Base-by-base conservation (phyloP, 148 eudicot species). In the Diospyros lotus region DNA sequence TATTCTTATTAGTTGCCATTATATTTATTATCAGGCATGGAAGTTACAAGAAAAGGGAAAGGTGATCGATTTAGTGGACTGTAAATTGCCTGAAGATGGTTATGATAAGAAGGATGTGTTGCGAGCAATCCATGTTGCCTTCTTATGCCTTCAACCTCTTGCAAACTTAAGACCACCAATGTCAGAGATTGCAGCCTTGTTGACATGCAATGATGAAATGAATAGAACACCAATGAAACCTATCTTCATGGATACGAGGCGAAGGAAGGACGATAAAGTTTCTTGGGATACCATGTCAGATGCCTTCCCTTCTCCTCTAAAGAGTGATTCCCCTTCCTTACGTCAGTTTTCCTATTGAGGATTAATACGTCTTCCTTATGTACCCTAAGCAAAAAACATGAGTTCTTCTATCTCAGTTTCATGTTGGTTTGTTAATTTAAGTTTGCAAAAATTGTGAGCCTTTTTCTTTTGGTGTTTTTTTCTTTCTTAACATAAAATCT, bases 111-210 rank as follows among this genome's bases (percentile, higher is more conserved):
- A 72, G 64, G 85, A 85, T 69, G 80, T 78, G 15, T n/a, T 85
- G 82, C 85, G 77, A 62, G 75, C 75, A 42, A 75, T 78, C 11
- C 80, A 78, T 42, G 83, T 77, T 58, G 87, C 85, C 38, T 79
- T 84, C n/a, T 60, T 84, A 52, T 84, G 87, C 66, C 82, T 84
- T 46, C 87, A 81, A 72, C 83, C 84, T 71, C 87, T 81, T 6
- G 83, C 83, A 4, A 73, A 44, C 61, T 53, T 77, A 46, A 74
- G 88, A 63, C 88, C 85, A n/a, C 80, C 88, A 1, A 85, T 84
- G 87, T 84, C 87, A 5, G 85, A 84, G 77, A 73, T 84, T 41
- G 87, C 81, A 45, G 84, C 84, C 13, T 64, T 84, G 75, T 72
- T 76, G 9, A 71, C 80, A 4, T 69, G 75, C 74, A 82, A 73